Evolutionary conservation across 192 early-diverging fungal species (phyloP).

Genomic region (Geranomyces michiganensis): DNA sequence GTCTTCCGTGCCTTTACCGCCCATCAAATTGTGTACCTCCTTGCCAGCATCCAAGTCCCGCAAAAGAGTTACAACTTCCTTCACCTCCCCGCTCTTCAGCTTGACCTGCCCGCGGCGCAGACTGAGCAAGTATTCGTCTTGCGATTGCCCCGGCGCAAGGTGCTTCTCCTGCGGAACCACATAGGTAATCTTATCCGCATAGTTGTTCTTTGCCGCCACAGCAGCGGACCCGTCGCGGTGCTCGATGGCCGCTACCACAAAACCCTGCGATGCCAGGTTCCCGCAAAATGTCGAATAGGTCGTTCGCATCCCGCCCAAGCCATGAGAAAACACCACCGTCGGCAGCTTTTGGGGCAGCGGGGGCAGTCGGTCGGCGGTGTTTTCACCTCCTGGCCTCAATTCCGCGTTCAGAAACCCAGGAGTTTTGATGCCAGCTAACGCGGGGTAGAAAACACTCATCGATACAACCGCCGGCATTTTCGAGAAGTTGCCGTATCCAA

Average conservation of each 20-base stretch:
- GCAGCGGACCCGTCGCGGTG: slow-evolving; percentile 43
- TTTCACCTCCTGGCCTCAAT: background rate
- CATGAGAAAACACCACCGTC: slow-evolving; percentile 46
- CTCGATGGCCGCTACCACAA: slow-evolving; percentile 43
- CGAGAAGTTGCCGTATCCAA: slow-evolving; percentile 42
- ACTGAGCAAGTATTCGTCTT: slow-evolving; percentile 13
- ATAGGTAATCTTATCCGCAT: slow-evolving; percentile 1
- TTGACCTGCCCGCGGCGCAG: slow-evolving; percentile 30
- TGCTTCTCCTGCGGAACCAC: slow-evolving; percentile 1
- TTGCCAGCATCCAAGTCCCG: slow-evolving; percentile 22
- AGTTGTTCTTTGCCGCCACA: slow-evolving; percentile 19
- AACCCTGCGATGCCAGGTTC: slow-evolving; percentile 41
- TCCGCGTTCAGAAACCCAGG: slow-evolving; percentile 27
- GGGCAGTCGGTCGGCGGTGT: background rate
- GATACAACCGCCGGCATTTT: slow-evolving; percentile 29
- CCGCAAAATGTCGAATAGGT: slow-evolving; percentile 45
- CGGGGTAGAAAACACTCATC: slow-evolving; percentile 26
- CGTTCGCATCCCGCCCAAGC: slow-evolving; percentile 51
- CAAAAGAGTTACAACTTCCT: slow-evolving; percentile 31
- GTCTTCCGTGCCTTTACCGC: background rate
- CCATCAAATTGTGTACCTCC: slow-evolving; percentile 19
- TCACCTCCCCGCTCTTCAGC: slow-evolving; percentile 27
- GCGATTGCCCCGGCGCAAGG: slow-evolving; percentile 20
- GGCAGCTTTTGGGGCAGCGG: slow-evolving; percentile 25
- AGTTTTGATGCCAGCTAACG: slow-evolving; percentile 30